Evolutionary conservation across 345 rosid genomes (phyloP), one percentile per base, ranked within the genome.

Genomic region (Acer negundo): DNA sequence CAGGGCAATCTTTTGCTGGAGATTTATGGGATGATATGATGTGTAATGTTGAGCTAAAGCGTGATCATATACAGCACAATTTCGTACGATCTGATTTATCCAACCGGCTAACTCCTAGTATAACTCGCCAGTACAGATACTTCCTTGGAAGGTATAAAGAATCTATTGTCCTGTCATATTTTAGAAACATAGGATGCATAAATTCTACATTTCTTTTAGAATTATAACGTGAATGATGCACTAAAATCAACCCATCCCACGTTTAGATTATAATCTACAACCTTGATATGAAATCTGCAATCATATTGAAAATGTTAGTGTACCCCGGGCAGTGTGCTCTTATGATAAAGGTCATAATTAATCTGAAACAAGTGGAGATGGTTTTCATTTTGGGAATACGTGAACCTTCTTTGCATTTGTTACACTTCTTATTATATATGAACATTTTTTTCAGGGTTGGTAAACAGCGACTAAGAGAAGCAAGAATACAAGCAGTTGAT

Each of bases 391-490:
- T 16, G 69, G 20, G 69, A 65, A n/a, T 31, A 13, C 22, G 7
- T 65, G 46, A 65, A 17, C 42, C 22, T 65, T 65, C 20, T 65
- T 35, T 3, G 12, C 38, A 40, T 31, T 65, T 65, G 40, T 35
- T 62, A 35, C 23, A 58, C 28, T 74, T 46, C 6, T 13, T 46
- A 44, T 22, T 11, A 44, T 44, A 68, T 68, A 44, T 16, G 64
- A 22, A 42, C 8, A 10, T 15, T 42, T 72, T 72, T 68, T 73
- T 67, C 89, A 92, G 98, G 89, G 83, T 91, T 76, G 82, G 86
- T 17, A 94, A 94, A 86, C 98, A 94, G 85, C 72, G 97, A 75
- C 87, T 94, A 80, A 88, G 97, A 80, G 98, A 94, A 80, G 94
- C 93, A 69, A 87, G 84, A 82, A 66, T 87, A 79, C 92, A 87